Conservation (phyloP, 108 stramenopile species). For the Cyclotella kingstonii region DNA sequence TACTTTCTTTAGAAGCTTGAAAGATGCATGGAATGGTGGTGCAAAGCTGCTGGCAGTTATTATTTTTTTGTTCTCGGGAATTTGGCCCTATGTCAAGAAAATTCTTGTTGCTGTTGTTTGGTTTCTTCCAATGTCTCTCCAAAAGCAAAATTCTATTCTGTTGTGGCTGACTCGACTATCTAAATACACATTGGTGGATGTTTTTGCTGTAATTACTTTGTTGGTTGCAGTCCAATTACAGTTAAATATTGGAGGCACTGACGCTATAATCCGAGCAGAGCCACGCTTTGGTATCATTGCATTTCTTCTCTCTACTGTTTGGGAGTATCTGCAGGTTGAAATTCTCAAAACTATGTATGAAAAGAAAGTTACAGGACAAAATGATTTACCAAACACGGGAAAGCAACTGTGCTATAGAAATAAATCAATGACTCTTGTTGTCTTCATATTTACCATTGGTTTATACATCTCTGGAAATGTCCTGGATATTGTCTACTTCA, state of each 20-base stretch:
- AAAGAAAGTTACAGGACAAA: slow-evolving; percentile 2
- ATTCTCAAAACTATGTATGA: slow-evolving; percentile 42
- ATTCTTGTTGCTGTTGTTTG: slow-evolving; percentile 43
- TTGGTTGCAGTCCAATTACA: slow-evolving; percentile 49
- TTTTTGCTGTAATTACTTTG: slow-evolving; percentile 44
- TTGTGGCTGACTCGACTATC: slow-evolving; percentile 47
- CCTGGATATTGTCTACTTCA: slow-evolving; percentile 33
- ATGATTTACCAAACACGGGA: background rate
- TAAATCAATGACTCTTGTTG: slow-evolving; percentile 23
- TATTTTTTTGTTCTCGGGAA: slow-evolving; percentile 42
- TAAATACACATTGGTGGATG: slow-evolving; percentile 51
- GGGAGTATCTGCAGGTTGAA: slow-evolving; percentile 54
- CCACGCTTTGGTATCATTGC: slow-evolving; percentile 46
- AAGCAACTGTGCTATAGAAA: slow-evolving; percentile 7
- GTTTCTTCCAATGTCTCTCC: slow-evolving; percentile 31
- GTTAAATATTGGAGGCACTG: slow-evolving; percentile 45
- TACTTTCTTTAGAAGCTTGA: slow-evolving; percentile 34
- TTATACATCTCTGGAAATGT: slow-evolving; percentile 35
- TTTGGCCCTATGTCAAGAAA: slow-evolving; percentile 54
- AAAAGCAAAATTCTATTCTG: slow-evolving; percentile 9
- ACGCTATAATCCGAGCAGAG: slow-evolving; percentile 42
- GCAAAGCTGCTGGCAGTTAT: slow-evolving; percentile 49
- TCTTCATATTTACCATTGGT: slow-evolving; percentile 8
- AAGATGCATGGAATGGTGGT: slow-evolving; percentile 59
- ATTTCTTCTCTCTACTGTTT: slow-evolving; percentile 47